Evolutionary conservation across 352 stramenopile species (phyloP).

Genomic region (Thalassiosira sp.): DNA sequence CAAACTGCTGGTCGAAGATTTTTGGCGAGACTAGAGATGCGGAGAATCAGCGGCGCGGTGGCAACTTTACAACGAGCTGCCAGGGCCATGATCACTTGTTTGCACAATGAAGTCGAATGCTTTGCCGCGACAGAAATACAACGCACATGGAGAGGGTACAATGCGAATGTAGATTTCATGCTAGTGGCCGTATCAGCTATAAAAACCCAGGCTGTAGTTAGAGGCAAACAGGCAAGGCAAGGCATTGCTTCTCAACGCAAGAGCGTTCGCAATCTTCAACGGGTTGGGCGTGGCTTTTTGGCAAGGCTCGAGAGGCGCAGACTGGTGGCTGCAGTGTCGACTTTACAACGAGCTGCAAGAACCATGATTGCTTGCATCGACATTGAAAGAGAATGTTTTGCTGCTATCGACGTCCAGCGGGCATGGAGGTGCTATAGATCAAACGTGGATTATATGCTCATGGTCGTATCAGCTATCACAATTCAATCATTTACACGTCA

Average conservation of each 20-base stretch:
- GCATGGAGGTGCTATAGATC: conserved; percentile 62
- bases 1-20: conserved; percentile 19
- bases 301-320: neutral
- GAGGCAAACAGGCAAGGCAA: conserved; percentile 17
- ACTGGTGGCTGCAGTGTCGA: conserved; percentile 3
- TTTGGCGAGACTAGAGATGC: conserved; percentile 13
- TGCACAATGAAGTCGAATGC: conserved; percentile 35
- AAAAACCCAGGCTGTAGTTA: conserved; percentile 57
- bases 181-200: conserved; percentile 42
- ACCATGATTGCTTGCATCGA: conserved; percentile 35
- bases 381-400: conserved; percentile 40
- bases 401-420: conserved; percentile 66
- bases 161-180: conserved; percentile 49
- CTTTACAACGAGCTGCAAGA: conserved; percentile 32
- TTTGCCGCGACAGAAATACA: conserved; percentile 69
- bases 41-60: conserved; percentile 13
- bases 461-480: conserved; percentile 46
- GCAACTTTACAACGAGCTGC: conserved; percentile 31
- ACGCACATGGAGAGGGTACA: conserved; percentile 65
- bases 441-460: conserved; percentile 45
- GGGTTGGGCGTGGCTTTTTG: conserved; percentile 3
- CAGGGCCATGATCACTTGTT: conserved; percentile 39
- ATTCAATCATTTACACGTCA: conserved; percentile 58
- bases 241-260: neutral
- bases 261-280: conserved; percentile 9